Evolutionary conservation across 257 asterid genomes (phyloP).

Genomic region (Buddleja alternifolia): DNA sequence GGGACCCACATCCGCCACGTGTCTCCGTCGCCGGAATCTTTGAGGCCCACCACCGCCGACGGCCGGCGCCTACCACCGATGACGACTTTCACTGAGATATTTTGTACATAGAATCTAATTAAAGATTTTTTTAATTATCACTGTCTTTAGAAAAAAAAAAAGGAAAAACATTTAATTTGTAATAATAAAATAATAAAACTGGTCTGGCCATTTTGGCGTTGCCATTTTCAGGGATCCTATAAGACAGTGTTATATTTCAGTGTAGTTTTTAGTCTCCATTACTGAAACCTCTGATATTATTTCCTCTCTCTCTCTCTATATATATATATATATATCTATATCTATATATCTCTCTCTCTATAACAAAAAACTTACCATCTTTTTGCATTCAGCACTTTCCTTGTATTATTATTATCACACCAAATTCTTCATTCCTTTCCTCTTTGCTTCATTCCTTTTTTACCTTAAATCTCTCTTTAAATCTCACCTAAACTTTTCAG

Average conservation of each 20-base stretch:
- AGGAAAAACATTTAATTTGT: not conserved
- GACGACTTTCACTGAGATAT: constrained; percentile 36
- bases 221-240: constrained; percentile 60
- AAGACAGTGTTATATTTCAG: constrained; percentile 52
- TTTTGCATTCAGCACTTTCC: too few relatives aligned
- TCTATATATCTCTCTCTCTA: not conserved
- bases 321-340: too few relatives aligned
- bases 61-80: constrained; percentile 14
- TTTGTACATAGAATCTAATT: constrained; percentile 31
- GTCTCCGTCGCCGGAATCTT: constrained; percentile 51
- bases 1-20: constrained; percentile 46
- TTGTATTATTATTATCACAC: too few relatives aligned
- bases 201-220: constrained; percentile 26
- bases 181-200: constrained; percentile 9
- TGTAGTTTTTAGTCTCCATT: constrained; percentile 38
- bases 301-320: too few relatives aligned
- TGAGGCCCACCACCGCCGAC: constrained; percentile 29
- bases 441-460: too few relatives aligned
- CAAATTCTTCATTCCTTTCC: too few relatives aligned
- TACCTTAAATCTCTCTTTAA: too few relatives aligned
- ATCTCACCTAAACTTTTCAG: too few relatives aligned
- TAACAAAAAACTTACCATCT: not conserved
- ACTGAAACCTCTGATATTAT: constrained; percentile 23
- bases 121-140: not conserved
- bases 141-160: not conserved